Conservation (phyloP, 176 grass and related monocot species). For the Carex myosuroides region DNA sequence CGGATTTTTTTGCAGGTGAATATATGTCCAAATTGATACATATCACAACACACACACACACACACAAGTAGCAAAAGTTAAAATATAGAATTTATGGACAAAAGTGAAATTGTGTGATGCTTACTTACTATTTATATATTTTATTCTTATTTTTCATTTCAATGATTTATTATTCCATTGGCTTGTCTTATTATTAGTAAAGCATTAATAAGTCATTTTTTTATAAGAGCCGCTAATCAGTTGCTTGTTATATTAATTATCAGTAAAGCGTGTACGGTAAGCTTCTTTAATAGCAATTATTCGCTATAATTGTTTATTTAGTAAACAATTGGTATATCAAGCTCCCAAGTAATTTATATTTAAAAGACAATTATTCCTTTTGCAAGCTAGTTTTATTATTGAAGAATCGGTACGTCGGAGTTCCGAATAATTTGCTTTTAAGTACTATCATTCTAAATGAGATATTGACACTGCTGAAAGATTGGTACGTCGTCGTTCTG, state of each 20-base stretch:
- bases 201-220: background rate
- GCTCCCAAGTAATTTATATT: background rate
- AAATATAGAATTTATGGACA: background rate
- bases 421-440: background rate
- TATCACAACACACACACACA: background rate
- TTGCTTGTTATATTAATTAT: background rate
- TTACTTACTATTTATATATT: background rate
- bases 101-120: background rate
- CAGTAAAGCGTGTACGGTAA: background rate
- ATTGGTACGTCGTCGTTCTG: background rate
- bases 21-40: background rate
- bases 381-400: background rate
- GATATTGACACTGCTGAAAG: background rate
- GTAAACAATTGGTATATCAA: background rate
- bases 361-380: background rate
- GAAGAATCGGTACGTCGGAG: background rate
- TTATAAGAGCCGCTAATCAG: background rate
- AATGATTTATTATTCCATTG: background rate
- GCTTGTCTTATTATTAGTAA: background rate
- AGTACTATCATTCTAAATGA: background rate
- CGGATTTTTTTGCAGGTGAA: background rate
- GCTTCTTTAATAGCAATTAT: conserved; percentile 2
- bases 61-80: background rate
- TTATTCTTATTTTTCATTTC: background rate
- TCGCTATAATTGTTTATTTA: background rate